Base-by-base conservation (phyloP, 768 basidiomycete species). In the Psilocybe cyanescens region DNA sequence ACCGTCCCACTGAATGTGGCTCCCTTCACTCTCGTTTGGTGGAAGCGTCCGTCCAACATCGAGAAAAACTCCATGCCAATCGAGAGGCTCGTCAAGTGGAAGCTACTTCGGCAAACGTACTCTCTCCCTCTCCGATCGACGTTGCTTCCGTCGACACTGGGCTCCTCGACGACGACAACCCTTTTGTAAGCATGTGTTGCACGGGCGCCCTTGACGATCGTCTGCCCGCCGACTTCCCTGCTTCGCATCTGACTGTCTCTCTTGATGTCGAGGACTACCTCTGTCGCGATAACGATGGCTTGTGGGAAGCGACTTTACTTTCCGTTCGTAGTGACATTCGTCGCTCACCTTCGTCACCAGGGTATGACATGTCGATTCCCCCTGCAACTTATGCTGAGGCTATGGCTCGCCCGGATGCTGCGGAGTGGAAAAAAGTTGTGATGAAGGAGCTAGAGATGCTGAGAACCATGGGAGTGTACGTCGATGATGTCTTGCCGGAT, bases 391-490 rank as follows among this genome's bases (percentile, higher is more conserved):
- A 35, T 35, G 6, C 6, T 16, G 64, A 65, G 46, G 64, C 60
- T 8, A 16, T 62, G 6, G 14, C 29, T 3, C 54, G 55, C n/a
- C 30, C 48, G 2, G 59, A 69, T 44, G 44, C 28, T 28, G 14
- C 57, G 0, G 37, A 71, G 19, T 73, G 69, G 73, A 62, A 66
- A 50, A 35, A 61, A 5, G 69, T 68, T 8, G 70, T 75, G 68
- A 59, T 71, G 9, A 55, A 66, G 14, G 70, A 76, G 50, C 53
- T 70, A 3, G 54, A 72, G 67, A 65, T 66, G 12, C 58, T 75
- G 1, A 48, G 69, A 24, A 61, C 62, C n/a, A 71, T 75, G 48
- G 69, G 68, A 1, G 75, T 74, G 1, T 79, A 72, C 67, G 59
- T 66, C 31, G 4, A 74, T 0, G 66, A 61, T 0, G 63, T 77